These are phyloP conservation scores for Fusarium equiseti DNA, from an alignment of 2,329 filamentous ascomycete genomes.

Conservation along the genomic window DNA sequence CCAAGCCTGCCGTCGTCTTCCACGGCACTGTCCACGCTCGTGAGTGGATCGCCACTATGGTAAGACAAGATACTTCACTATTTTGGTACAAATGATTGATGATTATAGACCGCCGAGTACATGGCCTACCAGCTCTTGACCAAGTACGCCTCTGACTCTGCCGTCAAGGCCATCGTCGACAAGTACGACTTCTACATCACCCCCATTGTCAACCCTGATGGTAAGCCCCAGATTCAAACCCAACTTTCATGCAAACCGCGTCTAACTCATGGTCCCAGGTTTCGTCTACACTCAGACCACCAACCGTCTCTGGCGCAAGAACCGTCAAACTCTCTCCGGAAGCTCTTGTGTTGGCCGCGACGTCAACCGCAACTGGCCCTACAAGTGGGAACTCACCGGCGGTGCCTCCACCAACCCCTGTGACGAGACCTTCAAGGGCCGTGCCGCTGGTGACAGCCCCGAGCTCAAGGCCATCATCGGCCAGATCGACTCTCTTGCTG, in stretches of 20 bases:
- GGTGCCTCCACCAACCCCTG: slow-evolving; percentile 66
- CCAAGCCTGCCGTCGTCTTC: slow-evolving; percentile 35
- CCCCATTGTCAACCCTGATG: slow-evolving; percentile 72
- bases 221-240: slow-evolving; percentile 46
- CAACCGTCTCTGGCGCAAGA: slow-evolving; percentile 73
- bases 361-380: slow-evolving; percentile 71
- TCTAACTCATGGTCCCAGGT: slow-evolving; percentile 17
- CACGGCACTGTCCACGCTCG: slow-evolving; percentile 37
- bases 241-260: fast-evolving
- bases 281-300: slow-evolving; percentile 65
- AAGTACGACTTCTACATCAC: slow-evolving; percentile 76
- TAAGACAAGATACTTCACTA: neutral
- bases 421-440: slow-evolving; percentile 62
- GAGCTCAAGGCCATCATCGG: slow-evolving; percentile 63
- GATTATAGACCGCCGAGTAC: slow-evolving; percentile 20
- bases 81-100: neutral
- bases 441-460: slow-evolving; percentile 58
- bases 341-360: slow-evolving; percentile 64
- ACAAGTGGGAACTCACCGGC: slow-evolving; percentile 63
- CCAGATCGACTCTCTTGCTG: slow-evolving; percentile 48
- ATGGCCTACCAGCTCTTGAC: slow-evolving; percentile 36
- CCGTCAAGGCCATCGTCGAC: slow-evolving; percentile 60
- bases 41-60: slow-evolving; percentile 37
- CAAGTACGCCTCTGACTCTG: slow-evolving; percentile 29
- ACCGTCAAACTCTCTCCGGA: slow-evolving; percentile 58